Evolutionary conservation across 768 basidiomycete genomes (phyloP).

Genomic region (Pisolithus microcarpus): DNA sequence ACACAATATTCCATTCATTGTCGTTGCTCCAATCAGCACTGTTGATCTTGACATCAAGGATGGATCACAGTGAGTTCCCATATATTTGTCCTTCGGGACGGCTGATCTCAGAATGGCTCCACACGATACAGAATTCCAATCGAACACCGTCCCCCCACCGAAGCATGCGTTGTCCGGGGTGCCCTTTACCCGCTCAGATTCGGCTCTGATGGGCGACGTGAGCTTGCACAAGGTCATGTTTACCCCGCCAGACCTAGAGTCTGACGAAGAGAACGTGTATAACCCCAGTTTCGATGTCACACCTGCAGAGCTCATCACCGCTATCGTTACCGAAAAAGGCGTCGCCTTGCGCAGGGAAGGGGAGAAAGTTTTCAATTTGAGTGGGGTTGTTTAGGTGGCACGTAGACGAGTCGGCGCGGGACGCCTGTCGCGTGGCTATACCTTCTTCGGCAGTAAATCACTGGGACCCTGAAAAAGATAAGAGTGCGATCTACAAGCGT

Average conservation of each 20-base stretch:
- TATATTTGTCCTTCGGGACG: not conserved
- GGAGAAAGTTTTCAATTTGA: conserved; percentile 55
- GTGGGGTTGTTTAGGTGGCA: conserved; percentile 12
- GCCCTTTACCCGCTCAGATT: conserved; percentile 51
- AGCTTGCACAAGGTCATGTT: conserved; percentile 79
- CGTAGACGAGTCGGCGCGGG: too few relatives aligned
- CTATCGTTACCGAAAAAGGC: conserved; percentile 92
- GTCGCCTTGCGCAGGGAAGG: conserved; percentile 70
- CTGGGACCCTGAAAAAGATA: too few relatives aligned
- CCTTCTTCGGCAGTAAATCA: too few relatives aligned
- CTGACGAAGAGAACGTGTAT: conserved; percentile 41
- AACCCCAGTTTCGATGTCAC: conserved; percentile 98
- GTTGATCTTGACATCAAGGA: conserved; percentile 75
- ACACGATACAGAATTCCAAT: conserved; percentile 64
- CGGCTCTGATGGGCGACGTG: conserved; percentile 36
- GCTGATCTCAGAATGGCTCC: not conserved
- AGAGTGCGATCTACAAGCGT: too few relatives aligned
- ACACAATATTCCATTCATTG: conserved; percentile 85
- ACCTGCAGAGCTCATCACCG: conserved; percentile 87
- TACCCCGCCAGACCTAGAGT: conserved; percentile 56
- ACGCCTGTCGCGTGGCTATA: too few relatives aligned
- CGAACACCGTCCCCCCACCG: conserved; percentile 81
- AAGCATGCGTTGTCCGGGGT: conserved; percentile 86
- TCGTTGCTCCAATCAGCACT: conserved; percentile 88
- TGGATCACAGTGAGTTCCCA: conserved; percentile 46